phyloP scores from a whole-genome alignment of 352 stramenopile species.

The Phytophthora pistaciae region DNA sequence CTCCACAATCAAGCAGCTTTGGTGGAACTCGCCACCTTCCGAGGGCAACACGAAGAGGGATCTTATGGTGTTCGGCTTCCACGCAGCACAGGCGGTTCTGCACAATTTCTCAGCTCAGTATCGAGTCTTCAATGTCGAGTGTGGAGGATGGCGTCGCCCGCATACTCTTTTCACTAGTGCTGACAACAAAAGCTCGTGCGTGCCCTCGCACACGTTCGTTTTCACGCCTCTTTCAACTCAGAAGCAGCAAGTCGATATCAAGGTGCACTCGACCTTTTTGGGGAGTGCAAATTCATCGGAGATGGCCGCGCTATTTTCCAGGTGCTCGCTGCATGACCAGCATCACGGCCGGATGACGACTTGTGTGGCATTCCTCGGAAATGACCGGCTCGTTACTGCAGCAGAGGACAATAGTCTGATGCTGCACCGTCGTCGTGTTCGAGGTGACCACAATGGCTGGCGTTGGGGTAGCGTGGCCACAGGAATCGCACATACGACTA shows the following conservation, averaged over 20 bases:
- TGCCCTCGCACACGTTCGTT: slow-evolving; percentile 69
- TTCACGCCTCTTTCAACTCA: slow-evolving; percentile 68
- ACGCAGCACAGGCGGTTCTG: slow-evolving; percentile 74
- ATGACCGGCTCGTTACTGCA: slow-evolving; percentile 65
- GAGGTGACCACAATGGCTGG: slow-evolving; percentile 4
- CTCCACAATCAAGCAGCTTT: slow-evolving; percentile 79
- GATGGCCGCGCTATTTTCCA: slow-evolving; percentile 24
- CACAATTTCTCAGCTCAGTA: slow-evolving; percentile 81
- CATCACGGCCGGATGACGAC: slow-evolving; percentile 84
- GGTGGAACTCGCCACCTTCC: slow-evolving; percentile 31
- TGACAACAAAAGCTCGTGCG: slow-evolving; percentile 22
- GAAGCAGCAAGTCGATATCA: slow-evolving; percentile 63
- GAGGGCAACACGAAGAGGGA: slow-evolving; percentile 29
- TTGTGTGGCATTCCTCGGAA: slow-evolving; percentile 58
- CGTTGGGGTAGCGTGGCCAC: slow-evolving; percentile 61
- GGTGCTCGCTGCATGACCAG: slow-evolving; percentile 67
- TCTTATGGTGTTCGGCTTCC: slow-evolving; percentile 88
- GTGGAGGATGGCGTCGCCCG: slow-evolving; percentile 84
- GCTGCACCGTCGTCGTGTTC: slow-evolving; percentile 51
- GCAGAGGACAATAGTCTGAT: slow-evolving; percentile 88
- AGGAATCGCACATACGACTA: slow-evolving; percentile 83
- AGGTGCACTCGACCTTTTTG: slow-evolving; percentile 71
- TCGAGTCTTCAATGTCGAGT: slow-evolving; percentile 80
- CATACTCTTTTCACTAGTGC: slow-evolving; percentile 57
- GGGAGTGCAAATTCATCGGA: not conserved